Evolutionary conservation across 495 filamentous ascomycete genomes (phyloP), one percentile per base, ranked within the genome.

Genomic region (Aspergillus ellipticus): DNA sequence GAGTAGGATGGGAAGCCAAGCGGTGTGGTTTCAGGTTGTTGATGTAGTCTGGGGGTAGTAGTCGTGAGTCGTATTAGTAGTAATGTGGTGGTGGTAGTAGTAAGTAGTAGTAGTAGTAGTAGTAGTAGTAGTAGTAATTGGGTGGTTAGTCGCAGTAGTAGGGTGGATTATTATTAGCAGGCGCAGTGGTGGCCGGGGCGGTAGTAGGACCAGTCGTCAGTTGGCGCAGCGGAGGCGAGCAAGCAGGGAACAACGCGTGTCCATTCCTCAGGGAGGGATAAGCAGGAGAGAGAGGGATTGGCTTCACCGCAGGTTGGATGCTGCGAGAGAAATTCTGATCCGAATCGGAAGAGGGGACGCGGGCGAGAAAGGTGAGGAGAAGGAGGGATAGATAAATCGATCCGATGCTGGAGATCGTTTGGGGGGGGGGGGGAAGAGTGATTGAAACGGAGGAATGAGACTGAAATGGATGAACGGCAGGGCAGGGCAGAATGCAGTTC

Each of bases 221-320:
- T 2, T 31, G 33, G 28, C 35, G 50, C 41, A 42, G 50, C 35
- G 50, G 42, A 58, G 24, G 65, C 48, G 29, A 15, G 11, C 29
- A 68, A 67, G 65, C 67, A 70, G 69, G 71, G 68, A 69, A 69
- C 68, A 74, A 72, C 70, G 67, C 65, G 70, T 68, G 62, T 60
- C 60, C 72, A 72, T 72, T 72, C 68, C 56, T 65, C 53, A 51
- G 33, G 47, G 49, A 51, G 42, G 60, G 65, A 67, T 56, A 17
- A 42, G 19, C 20, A 42, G 37, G 35, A 35, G 51, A 20, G 43
- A 22, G 21, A 16, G 16, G 21, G 20, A 6, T 15, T 16, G 50
- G 28, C 29, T 22, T 37, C 13, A 17, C 16, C 33, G 24, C 20
- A 15, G 17, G 43, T 13, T 47, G 11, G 43, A 15, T 7, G 11